Conservation (phyloP, 192 early-diverging fungal genomes). For the Gorgonomyces haynaldii region DNA sequence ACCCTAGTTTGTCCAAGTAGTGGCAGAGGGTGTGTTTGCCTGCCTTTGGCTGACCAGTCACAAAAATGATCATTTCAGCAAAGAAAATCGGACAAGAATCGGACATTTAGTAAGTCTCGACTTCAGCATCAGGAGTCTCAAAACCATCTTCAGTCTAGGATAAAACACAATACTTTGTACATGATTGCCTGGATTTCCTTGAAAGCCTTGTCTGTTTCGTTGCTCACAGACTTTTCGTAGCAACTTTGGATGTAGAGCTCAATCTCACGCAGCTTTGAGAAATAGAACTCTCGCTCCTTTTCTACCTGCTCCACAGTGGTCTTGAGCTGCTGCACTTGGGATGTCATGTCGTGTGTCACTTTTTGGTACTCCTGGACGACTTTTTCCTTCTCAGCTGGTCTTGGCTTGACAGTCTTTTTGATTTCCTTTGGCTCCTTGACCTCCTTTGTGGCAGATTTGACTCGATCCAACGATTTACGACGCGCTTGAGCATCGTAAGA, state of each 20-base stretch:
- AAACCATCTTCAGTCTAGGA: constrained; percentile 62
- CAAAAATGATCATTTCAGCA: too few relatives aligned
- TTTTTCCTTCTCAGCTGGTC: constrained; percentile 12
- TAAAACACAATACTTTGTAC: constrained; percentile 69
- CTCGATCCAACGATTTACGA: constrained; percentile 14
- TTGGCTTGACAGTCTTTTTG: constrained; percentile 1
- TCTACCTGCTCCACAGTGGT: constrained; percentile 81
- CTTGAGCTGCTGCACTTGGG: constrained; percentile 58
- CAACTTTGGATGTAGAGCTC: constrained; percentile 81
- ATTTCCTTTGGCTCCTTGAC: background rate
- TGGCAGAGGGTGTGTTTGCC: too few relatives aligned
- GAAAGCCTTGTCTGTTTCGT: constrained; percentile 29
- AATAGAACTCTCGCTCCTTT: constrained; percentile 98
- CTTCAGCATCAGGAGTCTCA: constrained; percentile 50
- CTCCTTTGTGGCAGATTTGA: background rate
- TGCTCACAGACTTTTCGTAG: constrained; percentile 37
- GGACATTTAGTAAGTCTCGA: background rate
- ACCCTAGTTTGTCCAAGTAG: too few relatives aligned
- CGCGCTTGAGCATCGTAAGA: constrained; percentile 64
- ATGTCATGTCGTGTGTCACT: constrained; percentile 59
- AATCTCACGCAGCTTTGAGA: constrained; percentile 85
- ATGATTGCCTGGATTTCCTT: constrained; percentile 78
- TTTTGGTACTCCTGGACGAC: constrained; percentile 46
- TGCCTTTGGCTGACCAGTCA: too few relatives aligned
- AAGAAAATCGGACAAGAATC: too few relatives aligned